Percentiles rank a stretch among this genome's conserved stretches.
phyloP scores from a whole-genome alignment of 2,329 filamentous ascomycete species.

The Seiridium unicorne region DNA sequence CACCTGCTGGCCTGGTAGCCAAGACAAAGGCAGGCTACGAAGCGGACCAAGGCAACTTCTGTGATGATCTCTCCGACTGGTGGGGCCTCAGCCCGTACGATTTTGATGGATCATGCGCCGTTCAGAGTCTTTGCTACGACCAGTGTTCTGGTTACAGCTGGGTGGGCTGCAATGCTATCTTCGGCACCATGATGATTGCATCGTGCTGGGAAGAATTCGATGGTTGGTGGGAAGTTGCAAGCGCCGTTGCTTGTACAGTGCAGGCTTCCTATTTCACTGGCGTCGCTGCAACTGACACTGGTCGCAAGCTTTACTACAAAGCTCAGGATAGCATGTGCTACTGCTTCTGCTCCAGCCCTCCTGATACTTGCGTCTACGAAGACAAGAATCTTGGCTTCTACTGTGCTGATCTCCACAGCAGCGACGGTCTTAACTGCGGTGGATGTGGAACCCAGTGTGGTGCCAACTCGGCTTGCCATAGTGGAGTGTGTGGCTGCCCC shows the following conservation, averaged over 20 bases:
- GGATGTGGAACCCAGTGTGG: too few species aligned
- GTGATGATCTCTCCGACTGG: background rate
- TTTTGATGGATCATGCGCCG: background rate
- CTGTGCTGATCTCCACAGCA: too few species aligned
- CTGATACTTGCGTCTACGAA: background rate
- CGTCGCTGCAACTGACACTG: conserved; percentile 1
- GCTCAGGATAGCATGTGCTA: background rate
- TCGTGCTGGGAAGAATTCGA: background rate
- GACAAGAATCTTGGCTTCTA: too few species aligned
- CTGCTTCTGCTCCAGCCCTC: conserved; percentile 3
- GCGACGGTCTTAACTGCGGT: too few species aligned
- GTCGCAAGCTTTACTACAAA: conserved; percentile 3
- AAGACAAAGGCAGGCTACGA: background rate
- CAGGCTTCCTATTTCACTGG: background rate
- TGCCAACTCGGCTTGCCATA: too few species aligned
- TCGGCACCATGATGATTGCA: background rate
- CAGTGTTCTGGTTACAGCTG: background rate
- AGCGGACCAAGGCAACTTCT: background rate
- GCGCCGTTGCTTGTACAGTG: background rate
- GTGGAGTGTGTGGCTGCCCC: too few species aligned
- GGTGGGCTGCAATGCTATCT: conserved; percentile 1
- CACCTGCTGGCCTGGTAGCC: background rate
- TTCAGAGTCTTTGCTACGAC: conserved; percentile 3
- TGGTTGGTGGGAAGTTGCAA: background rate
- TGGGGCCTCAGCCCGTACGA: background rate